phyloP scores from a whole-genome alignment of 805 yeast species.

The Wickerhamiella occidentalis region DNA sequence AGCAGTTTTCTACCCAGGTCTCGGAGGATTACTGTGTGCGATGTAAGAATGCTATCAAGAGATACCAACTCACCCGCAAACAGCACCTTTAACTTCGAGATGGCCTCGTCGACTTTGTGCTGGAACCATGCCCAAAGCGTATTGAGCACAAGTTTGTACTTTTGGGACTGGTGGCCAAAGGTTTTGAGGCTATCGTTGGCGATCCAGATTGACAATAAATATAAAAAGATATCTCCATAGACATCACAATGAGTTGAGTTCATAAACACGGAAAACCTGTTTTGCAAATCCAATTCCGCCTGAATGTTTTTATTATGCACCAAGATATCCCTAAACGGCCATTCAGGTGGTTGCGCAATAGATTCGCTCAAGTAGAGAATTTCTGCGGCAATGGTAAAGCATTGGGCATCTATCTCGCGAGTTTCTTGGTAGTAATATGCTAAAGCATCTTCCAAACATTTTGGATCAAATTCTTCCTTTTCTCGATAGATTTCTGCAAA shows the following conservation, averaged over 20 bases:
- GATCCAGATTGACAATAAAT: constrained; percentile 10
- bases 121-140: constrained; percentile 16
- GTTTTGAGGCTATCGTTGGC: constrained; percentile 8
- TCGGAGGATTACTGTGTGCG: neutral
- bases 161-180: constrained; percentile 1
- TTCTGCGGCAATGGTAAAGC: neutral
- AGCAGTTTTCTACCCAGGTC: constrained; percentile 5
- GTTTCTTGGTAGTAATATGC: constrained; percentile 3
- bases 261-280: constrained; percentile 8
- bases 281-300: neutral
- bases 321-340: constrained; percentile 5
- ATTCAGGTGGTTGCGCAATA: neutral
- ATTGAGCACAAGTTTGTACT: constrained; percentile 11
- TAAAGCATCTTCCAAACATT: neutral
- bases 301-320: neutral
- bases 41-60: neutral
- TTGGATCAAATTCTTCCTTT: neutral
- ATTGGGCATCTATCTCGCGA: neutral
- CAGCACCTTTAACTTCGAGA: constrained; percentile 5
- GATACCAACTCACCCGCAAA: neutral
- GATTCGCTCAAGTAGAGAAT: neutral
- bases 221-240: constrained; percentile 12
- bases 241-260: constrained; percentile 13
- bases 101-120: constrained; percentile 7
- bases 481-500: neutral